These are phyloP conservation scores for Mortierella antarctica DNA, from an alignment of 192 early-diverging fungal genomes.

Conservation along the genomic window DNA sequence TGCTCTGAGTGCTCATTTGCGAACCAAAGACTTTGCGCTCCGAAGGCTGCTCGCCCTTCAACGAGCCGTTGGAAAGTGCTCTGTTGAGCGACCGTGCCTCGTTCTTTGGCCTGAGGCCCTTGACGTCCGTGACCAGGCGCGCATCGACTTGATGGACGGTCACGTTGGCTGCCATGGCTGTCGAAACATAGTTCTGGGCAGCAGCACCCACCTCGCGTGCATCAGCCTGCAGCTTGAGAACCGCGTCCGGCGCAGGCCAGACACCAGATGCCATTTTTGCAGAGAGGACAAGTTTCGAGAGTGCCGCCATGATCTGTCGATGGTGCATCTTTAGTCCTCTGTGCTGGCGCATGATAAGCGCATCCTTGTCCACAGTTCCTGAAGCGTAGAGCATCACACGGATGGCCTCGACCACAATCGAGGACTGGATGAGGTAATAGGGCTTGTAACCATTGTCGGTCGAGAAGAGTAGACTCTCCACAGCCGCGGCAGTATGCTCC, in stretches of 20 bases:
- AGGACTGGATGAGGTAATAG: conserved; percentile 67
- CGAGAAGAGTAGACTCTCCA: conserved; percentile 59
- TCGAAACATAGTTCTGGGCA: conserved; percentile 73
- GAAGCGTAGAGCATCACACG: conserved; percentile 87
- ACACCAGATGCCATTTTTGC: conserved; percentile 85
- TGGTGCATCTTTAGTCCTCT: conserved; percentile 74
- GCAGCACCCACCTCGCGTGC: conserved; percentile 78
- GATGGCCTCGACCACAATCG: conserved; percentile 76
- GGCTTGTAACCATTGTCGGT: conserved; percentile 66
- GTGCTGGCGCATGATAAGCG: conserved; percentile 71
- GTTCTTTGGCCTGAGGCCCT: conserved; percentile 22
- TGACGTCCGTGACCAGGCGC: conserved; percentile 40
- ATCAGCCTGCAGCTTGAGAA: conserved; percentile 74
- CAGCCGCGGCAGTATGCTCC: conserved; percentile 57
- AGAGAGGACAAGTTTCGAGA: conserved; percentile 87
- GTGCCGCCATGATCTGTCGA: conserved; percentile 77
- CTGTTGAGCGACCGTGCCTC: conserved; percentile 5
- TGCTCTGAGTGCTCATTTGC: conserved; percentile 43
- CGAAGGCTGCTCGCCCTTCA: conserved; percentile 7
- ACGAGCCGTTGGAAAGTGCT: conserved; percentile 30
- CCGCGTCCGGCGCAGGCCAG: conserved; percentile 89
- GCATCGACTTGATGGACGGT: conserved; percentile 48
- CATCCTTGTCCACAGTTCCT: conserved; percentile 74
- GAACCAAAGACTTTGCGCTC: conserved; percentile 46
- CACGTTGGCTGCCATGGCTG: conserved; percentile 38